Evolutionary conservation across 139 green algal genomes (phyloP).

Genomic region (Chlorella sp.): DNA sequence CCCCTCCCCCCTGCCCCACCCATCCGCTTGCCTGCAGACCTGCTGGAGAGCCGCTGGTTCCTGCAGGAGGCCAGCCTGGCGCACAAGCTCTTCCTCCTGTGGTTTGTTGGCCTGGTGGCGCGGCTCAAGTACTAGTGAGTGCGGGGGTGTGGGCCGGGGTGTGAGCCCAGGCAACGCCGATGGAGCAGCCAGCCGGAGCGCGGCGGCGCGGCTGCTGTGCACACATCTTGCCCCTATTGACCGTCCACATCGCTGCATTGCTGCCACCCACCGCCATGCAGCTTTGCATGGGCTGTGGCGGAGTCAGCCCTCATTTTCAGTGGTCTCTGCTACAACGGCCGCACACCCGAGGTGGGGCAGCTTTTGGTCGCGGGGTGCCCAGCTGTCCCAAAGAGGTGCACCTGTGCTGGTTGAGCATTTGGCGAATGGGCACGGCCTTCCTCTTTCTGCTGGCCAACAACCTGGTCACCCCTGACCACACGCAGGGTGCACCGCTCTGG

Average conservation of each 20-base stretch:
- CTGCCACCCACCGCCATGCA: neutral
- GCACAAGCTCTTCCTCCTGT: constrained; percentile 35
- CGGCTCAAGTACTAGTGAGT: constrained; percentile 59
- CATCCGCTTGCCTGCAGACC: neutral
- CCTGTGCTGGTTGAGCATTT: too few relatives aligned
- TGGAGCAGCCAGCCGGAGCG: too few relatives aligned
- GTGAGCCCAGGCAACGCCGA: too few relatives aligned
- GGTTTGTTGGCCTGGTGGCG: constrained; percentile 34
- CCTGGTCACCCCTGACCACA: too few relatives aligned
- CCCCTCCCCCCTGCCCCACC: neutral
- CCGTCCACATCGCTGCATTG: too few relatives aligned
- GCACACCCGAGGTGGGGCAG: constrained; percentile 2
- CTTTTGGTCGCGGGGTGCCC: neutral
- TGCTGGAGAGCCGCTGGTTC: constrained; percentile 38
- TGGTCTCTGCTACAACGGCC: constrained; percentile 78
- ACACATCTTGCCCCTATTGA: too few relatives aligned
- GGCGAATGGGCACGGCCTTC: too few relatives aligned
- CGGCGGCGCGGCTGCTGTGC: too few relatives aligned
- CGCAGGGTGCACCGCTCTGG: constrained; percentile 51
- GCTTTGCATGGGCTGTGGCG: constrained; percentile 57
- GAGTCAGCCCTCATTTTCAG: constrained; percentile 74
- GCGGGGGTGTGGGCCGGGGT: neutral
- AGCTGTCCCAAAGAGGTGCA: too few relatives aligned
- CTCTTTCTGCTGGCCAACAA: too few relatives aligned
- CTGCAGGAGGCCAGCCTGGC: neutral